Evolutionary conservation across 495 filamentous ascomycete species (phyloP).

Genomic region (Aspergillus steynii): DNA sequence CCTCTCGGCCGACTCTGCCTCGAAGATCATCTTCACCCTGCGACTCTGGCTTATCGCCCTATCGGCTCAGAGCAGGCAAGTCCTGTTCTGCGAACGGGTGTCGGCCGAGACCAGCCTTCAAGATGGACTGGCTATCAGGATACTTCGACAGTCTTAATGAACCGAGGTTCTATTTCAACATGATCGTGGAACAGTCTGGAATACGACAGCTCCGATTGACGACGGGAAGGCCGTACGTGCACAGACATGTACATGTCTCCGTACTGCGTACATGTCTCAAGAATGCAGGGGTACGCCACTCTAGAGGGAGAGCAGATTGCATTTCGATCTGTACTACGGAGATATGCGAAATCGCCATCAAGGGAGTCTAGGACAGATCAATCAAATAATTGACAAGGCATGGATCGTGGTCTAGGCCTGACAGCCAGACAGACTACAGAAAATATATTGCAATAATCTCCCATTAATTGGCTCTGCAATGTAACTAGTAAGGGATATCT

Average conservation of each 20-base stretch:
- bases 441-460: background rate
- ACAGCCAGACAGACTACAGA: background rate
- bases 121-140: background rate
- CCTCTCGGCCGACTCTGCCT: constrained; percentile 6
- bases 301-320: background rate
- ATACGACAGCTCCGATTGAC: background rate
- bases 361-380: background rate
- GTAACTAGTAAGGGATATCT: background rate
- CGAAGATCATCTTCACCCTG: background rate
- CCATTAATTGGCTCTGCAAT: background rate
- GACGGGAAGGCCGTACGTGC: background rate
- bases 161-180: too few relatives aligned
- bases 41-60: background rate
- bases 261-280: background rate
- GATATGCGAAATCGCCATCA: constrained; percentile 4
- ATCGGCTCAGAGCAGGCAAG: background rate
- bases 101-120: background rate
- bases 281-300: background rate
- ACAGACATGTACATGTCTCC: background rate
- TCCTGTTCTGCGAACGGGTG: background rate
- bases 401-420: background rate
- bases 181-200: background rate
- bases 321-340: background rate
- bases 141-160: background rate
- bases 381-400: background rate